Conservation (phyloP, 352 stramenopile species). For the Phytophthora agathidicida region DNA sequence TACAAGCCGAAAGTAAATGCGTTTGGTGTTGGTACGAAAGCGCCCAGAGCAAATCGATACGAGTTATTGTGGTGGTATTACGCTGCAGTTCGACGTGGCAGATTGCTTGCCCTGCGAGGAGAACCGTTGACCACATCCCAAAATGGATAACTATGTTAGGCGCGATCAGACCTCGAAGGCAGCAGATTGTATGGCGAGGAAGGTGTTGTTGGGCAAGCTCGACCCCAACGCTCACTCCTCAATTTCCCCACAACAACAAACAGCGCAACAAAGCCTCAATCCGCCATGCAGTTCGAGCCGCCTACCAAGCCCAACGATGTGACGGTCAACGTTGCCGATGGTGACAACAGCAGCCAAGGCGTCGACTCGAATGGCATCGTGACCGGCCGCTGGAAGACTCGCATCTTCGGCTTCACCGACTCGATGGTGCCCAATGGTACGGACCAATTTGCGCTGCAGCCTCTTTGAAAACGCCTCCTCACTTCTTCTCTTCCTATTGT, state of each 20-base stretch:
- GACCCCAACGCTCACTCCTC: constrained; percentile 28
- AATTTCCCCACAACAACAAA: constrained; percentile 23
- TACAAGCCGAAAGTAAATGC: constrained; percentile 7
- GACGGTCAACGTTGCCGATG: constrained; percentile 42
- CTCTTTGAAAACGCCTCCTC: background rate
- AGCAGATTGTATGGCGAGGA: too few species aligned
- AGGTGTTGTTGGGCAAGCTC: too few species aligned
- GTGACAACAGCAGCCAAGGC: constrained; percentile 40
- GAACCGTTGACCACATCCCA: too few species aligned
- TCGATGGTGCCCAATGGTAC: constrained; percentile 74
- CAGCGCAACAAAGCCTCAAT: constrained; percentile 20
- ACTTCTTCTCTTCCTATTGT: background rate
- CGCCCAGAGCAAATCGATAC: too few species aligned
- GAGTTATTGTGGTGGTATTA: too few species aligned
- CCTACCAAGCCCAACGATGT: constrained; percentile 60
- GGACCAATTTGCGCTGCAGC: background rate
- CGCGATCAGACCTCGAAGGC: constrained; percentile 25
- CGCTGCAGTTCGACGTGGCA: background rate
- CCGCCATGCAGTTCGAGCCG: constrained; percentile 60
- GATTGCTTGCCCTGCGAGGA: too few species aligned
- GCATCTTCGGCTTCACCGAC: constrained; percentile 72
- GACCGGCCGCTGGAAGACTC: constrained; percentile 78
- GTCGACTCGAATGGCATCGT: constrained; percentile 75
- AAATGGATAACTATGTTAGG: too few species aligned
- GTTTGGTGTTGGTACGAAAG: constrained; percentile 7